These are phyloP conservation scores for Vitis riparia DNA, from an alignment of 164 flowering plant genomes.

Conservation along the genomic window DNA sequence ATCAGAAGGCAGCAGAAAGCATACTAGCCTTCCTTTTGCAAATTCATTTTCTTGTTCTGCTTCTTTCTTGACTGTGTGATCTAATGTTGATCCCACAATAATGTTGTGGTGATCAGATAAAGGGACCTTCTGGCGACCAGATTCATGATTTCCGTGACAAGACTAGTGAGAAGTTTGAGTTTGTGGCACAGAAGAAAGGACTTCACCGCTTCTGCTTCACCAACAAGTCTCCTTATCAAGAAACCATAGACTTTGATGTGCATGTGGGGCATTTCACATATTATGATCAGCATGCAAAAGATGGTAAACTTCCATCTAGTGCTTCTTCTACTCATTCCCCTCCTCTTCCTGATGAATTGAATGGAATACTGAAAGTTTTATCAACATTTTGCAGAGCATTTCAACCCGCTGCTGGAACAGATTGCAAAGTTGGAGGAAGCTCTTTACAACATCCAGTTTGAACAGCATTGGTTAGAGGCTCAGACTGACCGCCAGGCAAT, in stretches of 20 bases:
- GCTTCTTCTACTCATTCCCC: neutral
- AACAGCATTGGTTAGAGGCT: slow-evolving; percentile 98
- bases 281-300: slow-evolving; percentile 48
- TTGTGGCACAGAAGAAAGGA: slow-evolving; percentile 72
- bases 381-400: slow-evolving; percentile 67
- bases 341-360: no score
- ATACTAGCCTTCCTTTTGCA: no score
- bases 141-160: slow-evolving; percentile 79
- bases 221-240: slow-evolving; percentile 51
- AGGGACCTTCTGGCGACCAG: slow-evolving; percentile 88
- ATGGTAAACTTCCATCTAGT: slow-evolving; percentile 23
- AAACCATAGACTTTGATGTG: slow-evolving; percentile 51
- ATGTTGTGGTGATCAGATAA: slow-evolving; percentile 54
- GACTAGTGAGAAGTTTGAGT: slow-evolving; percentile 77
- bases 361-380: neutral
- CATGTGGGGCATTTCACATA: slow-evolving; percentile 41
- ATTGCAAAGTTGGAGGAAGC: slow-evolving; percentile 85
- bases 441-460: slow-evolving; percentile 89
- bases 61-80: no score
- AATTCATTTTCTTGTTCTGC: no score
- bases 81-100: neutral
- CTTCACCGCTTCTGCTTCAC: slow-evolving; percentile 81
- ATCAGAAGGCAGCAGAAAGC: no score
- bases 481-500: slow-evolving; percentile 92
- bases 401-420: slow-evolving; percentile 81